Evolutionary conservation across 805 yeast genomes (phyloP), one percentile per base, ranked within the genome.

Genomic region (Ogataea minuta): DNA sequence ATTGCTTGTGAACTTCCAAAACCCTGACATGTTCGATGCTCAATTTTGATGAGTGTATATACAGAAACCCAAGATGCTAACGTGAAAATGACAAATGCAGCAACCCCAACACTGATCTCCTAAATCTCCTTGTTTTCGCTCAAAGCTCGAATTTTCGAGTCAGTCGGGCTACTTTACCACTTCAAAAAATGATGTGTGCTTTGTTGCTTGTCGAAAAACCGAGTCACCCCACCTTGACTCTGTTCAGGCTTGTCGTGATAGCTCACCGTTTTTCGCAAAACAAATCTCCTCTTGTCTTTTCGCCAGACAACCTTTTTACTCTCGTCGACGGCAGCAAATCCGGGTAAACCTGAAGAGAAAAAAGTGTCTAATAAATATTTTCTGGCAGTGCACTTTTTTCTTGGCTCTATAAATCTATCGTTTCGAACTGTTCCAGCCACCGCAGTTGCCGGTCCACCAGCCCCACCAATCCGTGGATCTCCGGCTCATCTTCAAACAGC

Each of bases 1-100:
- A 48, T 74, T 81, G 54, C 73, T 77, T 10, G 65, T 59, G 35
- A 62, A 62, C 44, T 60, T 60, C 67, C 67, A 62, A 38, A 62
- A 62, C 30, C 67, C 65, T 7, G 67, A 59, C 67, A 62, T 62
- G 34, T 5, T 45, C 12, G 20, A 17, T 30, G 19, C 16, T 37
- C 28, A 24, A 25, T 9, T 15, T 15, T 31, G 25, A 32, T 10
- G n/a, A 26, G 13, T 24, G 17, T 29, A 34, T 39, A 13, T 32
- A 32, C 34, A 14, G 21, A 21, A 32, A 28, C 15, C 33, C 34
- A 33, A 20, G 28, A 34, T 34, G 39, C 43, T 20, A 39, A 20
- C 28, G n/a, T 30, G 31, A 28, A 28, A 39, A 32, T 26, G 28
- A 31, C 31, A 10, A 21, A 36, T 39, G 36, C 36, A 37, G 41